Evolutionary conservation across 208 protist species (phyloP), one percentile per base, ranked within the genome.

Genomic region (Acanthamoeba quina): DNA sequence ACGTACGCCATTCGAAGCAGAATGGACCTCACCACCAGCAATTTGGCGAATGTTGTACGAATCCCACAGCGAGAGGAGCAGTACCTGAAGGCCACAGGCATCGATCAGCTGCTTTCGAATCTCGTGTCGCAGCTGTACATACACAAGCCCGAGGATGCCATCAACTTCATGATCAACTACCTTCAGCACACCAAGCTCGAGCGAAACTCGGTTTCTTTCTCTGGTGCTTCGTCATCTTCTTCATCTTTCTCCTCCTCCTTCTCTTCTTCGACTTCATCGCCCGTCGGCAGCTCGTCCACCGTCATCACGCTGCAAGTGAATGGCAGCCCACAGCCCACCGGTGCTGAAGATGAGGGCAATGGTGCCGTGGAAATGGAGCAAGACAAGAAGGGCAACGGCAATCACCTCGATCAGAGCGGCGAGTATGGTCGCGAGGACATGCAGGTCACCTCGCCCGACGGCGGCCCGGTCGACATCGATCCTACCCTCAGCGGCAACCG

Each of bases 61-160:
- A 60, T 85, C n/a, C 26, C 76, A 24, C 76, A 78, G 52, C 13
- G 34, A 26, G 70, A 94, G 47, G 72, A 94, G 52, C 70, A 94
- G n/a, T 94, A 94, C 74, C 34, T 94, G 19, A 80, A 94, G 56
- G 44, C 47, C n/a, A 94, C 90, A 29, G 90, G 90, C 15, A 15
- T 94, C 31, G 70, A 83, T 83, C 21, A 31, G 34, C 7, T 94
- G 49, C 60, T 94, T 13, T 54, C 64, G 26, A 83, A 62, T 62
- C 90, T 94, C 7, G 74, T 83, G 34, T 94, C 90, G 5, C 90
- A 94, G 90, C 90, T 94, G 44, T 94, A 47, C 70, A 19, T 66
- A 26, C 70, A 94, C 34, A 94, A 94, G 52, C 90, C 90, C 31
- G 66, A 58, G 11, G 60, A 94, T 47, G 68, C 74, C 54, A 56